Evolutionary conservation across 1,284 basidiomycete genomes (phyloP).

Genomic region (Heterobasidion parviporum): DNA sequence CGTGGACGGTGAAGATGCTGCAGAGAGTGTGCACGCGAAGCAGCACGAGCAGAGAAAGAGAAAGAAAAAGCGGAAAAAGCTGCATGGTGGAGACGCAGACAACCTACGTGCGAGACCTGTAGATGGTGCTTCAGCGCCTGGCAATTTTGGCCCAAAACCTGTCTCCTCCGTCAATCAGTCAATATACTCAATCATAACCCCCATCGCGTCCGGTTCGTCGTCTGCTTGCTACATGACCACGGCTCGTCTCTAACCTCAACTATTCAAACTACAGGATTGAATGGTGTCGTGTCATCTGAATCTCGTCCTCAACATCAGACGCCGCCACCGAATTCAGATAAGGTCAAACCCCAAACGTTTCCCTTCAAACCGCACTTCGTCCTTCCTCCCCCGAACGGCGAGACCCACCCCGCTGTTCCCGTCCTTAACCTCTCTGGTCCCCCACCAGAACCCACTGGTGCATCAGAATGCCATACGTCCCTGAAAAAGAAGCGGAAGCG

Average conservation of each 20-base stretch:
- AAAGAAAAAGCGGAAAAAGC: conserved; percentile 12
- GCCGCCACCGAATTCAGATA: too few species aligned
- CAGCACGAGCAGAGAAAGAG: conserved; percentile 7
- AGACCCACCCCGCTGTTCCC: conserved; percentile 18
- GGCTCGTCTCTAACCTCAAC: background rate
- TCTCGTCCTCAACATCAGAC: too few species aligned
- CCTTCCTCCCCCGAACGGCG: background rate
- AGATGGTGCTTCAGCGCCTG: background rate
- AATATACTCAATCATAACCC: background rate
- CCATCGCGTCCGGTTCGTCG: background rate
- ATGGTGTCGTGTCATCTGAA: too few species aligned
- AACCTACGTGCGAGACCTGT: background rate
- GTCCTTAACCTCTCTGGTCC: conserved; percentile 52
- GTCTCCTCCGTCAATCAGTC: background rate
- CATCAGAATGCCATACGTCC: conserved; percentile 19
- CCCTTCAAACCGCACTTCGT: background rate
- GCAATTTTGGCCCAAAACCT: background rate
- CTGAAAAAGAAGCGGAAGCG: conserved; percentile 48
- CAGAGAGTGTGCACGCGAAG: background rate
- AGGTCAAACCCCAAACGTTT: background rate
- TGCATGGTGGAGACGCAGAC: background rate
- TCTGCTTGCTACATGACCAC: background rate
- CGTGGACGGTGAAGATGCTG: background rate
- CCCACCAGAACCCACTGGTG: conserved; percentile 24
- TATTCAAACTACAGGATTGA: too few species aligned